A percentile compares a stretch with the other conserved stretches of the same genome.
phyloP scores from a whole-genome alignment of 179 eudicot genomes.

The Spergularia azorica region DNA sequence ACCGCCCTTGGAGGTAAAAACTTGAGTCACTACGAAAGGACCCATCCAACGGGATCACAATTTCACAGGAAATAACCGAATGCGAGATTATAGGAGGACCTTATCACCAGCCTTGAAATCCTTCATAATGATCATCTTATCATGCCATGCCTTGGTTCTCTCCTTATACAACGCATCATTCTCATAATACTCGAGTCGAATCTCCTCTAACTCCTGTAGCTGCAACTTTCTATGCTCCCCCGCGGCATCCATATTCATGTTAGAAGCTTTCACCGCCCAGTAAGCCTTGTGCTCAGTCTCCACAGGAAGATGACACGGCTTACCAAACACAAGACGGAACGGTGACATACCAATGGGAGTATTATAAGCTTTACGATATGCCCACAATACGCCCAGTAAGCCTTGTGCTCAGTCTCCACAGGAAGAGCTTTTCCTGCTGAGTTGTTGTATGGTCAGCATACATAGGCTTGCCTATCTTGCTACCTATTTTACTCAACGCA shows the following conservation, averaged over 20 bases:
- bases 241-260: background rate
- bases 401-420: too few relatives aligned
- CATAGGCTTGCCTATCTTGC: too few relatives aligned
- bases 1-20: too few relatives aligned
- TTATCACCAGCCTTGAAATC: background rate
- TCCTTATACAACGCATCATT: background rate
- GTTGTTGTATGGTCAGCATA: too few relatives aligned
- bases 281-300: too few relatives aligned
- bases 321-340: background rate
- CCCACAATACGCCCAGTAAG: background rate
- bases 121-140: background rate
- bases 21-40: too few relatives aligned
- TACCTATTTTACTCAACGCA: too few relatives aligned
- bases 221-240: background rate
- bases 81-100: background rate
- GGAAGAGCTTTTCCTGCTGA: too few relatives aligned
- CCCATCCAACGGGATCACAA: too few relatives aligned
- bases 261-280: background rate
- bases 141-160: background rate
- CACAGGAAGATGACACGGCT: too few relatives aligned
- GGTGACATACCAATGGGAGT: background rate
- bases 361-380: background rate
- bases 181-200: background rate
- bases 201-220: background rate
- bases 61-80: too few relatives aligned